Evolutionary conservation across 805 yeast genomes (phyloP).

Genomic region (Scheffersomyces lignosus): DNA sequence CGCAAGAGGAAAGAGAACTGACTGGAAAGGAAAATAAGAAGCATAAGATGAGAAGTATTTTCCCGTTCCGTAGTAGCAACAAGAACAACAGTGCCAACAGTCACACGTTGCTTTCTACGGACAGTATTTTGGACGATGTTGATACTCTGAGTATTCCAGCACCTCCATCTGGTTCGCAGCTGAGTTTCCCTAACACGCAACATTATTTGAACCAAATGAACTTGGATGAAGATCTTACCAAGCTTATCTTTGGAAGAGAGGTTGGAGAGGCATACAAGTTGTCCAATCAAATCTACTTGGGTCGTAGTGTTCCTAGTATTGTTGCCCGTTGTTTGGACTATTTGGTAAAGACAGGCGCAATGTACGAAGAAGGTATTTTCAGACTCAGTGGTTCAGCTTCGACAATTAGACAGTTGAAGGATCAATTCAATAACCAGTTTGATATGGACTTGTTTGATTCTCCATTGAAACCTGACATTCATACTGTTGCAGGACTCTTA

Average conservation of each 20-base stretch:
- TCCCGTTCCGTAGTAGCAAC: conserved; percentile 56
- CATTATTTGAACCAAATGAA: conserved; percentile 35
- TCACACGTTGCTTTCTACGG: conserved; percentile 1
- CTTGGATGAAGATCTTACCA: conserved; percentile 33
- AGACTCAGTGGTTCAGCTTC: conserved; percentile 87
- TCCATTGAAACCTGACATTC: conserved; percentile 61
- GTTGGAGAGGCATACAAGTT: conserved; percentile 50
- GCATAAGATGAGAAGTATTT: conserved; percentile 56
- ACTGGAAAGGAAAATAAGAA: conserved; percentile 47
- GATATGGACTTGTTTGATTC: conserved; percentile 66
- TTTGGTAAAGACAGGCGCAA: conserved; percentile 63
- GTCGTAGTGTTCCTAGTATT: conserved; percentile 66
- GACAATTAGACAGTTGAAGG: conserved; percentile 66
- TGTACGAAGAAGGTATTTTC: conserved; percentile 89
- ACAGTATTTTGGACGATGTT: conserved; percentile 1
- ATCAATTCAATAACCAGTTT: conserved; percentile 60
- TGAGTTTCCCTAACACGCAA: conserved; percentile 13
- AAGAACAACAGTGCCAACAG: not conserved
- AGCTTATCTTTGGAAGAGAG: conserved; percentile 64
- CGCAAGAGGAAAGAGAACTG: conserved; percentile 6
- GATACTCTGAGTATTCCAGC: not conserved
- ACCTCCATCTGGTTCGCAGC: not conserved
- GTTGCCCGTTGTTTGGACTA: conserved; percentile 73
- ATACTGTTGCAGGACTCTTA: conserved; percentile 82
- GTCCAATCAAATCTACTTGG: conserved; percentile 48